Base-by-base conservation (phyloP, 108 stramenopile species). In the Cylindrotheca fusiformis region DNA sequence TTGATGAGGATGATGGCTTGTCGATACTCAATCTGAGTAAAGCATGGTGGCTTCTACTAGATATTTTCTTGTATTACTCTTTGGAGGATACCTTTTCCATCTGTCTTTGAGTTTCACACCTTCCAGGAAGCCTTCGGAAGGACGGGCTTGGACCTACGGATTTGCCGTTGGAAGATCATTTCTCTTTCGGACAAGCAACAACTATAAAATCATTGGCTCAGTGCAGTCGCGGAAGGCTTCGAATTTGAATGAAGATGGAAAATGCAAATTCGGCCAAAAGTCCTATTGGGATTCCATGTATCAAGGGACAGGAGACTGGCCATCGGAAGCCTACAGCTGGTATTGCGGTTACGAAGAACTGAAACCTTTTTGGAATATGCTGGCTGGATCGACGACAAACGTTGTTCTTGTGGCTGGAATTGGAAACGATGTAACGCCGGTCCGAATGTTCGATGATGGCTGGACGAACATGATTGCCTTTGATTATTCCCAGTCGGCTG, bases 251-350 rank as follows among this genome's bases (percentile, higher is more conserved):
- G 52, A 53, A 4, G 24, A 21, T 22, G 52, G 52, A 26, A 4
- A 53, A 25, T 53, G 52, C 26, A 23, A 26, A 25, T 53, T 53
- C 4, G 52, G 52, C 14, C 20, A 26, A 53, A 53, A 53, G 52
- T 21, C 52, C 3, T 53, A 53, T 53, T 53, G 52, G 52, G 52
- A 53, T 53, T 41, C 36, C 36, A 14, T 41, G 6, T 41, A 41
- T 41, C 6, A 41, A 41, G 36, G 36, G 14, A 14, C 6, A 10
- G 36, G 36, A 10, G 36, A 41, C 14, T 10, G 6, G 14, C 36
- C 36, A 10, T 41, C 36, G 10, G 36, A 41, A 41, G 14, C 36
- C 14, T 41, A 41, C 36, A 41, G 36, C 36, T 41, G 36, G 36
- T 41, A 41, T 41, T 41, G 36, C 14, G 36, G 36, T 10, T 41